These are phyloP conservation scores for Auriscalpium microsporum DNA, from an alignment of 768 basidiomycete species.

Conservation along the genomic window DNA sequence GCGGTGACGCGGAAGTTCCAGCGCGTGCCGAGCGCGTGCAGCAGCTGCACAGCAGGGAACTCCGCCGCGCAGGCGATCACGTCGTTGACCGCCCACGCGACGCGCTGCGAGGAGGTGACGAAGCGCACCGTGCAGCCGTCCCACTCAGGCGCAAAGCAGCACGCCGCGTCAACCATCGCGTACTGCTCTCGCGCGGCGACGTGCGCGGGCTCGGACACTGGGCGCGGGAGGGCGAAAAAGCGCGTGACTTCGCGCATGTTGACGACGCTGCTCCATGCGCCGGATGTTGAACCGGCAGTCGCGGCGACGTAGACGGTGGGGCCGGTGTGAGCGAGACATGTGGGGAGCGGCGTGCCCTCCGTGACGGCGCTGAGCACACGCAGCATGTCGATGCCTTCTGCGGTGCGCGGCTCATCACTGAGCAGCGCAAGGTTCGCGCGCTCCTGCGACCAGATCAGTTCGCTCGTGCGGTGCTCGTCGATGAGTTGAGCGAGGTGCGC, in stretches of 20 bases:
- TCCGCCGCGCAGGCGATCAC: background rate
- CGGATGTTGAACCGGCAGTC: constrained; percentile 2
- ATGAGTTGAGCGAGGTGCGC: constrained; percentile 10
- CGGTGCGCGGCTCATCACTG: background rate
- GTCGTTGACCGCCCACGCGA: constrained; percentile 11
- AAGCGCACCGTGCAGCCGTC: constrained; percentile 9
- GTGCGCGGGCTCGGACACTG: constrained; percentile 1
- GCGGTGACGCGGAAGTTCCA: constrained; percentile 2
- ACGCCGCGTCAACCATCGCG: constrained; percentile 11
- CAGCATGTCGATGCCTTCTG: background rate
- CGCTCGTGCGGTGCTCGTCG: constrained; percentile 3
- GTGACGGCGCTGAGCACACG: background rate
- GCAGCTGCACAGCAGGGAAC: constrained; percentile 5
- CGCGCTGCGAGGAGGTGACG: constrained; percentile 3
- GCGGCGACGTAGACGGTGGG: background rate
- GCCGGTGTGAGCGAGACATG: background rate
- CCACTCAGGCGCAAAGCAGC: constrained; percentile 12
- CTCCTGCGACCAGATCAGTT: background rate
- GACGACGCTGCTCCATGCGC: background rate
- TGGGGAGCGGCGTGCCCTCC: background rate
- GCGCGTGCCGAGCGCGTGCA: constrained; percentile 9
- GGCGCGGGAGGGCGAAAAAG: constrained; percentile 6
- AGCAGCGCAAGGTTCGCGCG: background rate
- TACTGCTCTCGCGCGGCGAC: constrained; percentile 8
- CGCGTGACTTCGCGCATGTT: background rate